Base-by-base conservation (phyloP, 164 flowering plant genomes). In the Euptelea pleiosperma region DNA sequence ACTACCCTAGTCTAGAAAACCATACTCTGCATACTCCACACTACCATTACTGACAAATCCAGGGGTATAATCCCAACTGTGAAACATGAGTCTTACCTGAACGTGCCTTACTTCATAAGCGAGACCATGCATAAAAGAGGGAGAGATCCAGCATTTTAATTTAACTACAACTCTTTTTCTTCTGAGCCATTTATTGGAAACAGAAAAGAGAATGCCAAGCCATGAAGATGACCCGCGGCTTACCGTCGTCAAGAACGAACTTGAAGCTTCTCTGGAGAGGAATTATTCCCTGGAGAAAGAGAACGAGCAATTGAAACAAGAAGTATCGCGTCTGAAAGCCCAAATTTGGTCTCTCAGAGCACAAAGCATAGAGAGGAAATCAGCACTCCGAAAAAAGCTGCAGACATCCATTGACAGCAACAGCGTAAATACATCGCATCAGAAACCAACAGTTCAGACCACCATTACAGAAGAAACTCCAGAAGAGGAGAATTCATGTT, bases 271-370 rank as follows among this genome's bases (percentile, higher is more conserved):
- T 14, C 55, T 65, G 19, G 69, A 53, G 54, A 80, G 68, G 64
- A 77, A 60, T 37, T 62, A 43, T 14, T 62, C 33, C 2, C 70
- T 87, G 59, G 82, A 76, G 77, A 73, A 69, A 55, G 87, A 87
- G 66, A 87, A 87, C 49, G 73, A 71, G 49, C 86, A 82, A 40
- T 70, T 87, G 25, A 77, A 69, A 59, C 84, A 79, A 59, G 91
- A 87, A 75, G 65, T 82, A 0, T 37, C 51, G 0, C 77, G 66
- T 26, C 73, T 87, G 0, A 77, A 48, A 62, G 60, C 76, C 6
- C 82, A 84, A 37, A 30, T 84, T 22, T 50, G 57, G 11, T 60
- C 76, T 1, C 75, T 83, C 52, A 78, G 63, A 73, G 77, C 85
- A 30, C 84, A 75, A 37, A 70, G 70, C 28, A 58, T 58, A 16